phyloP scores from a whole-genome alignment of 768 basidiomycete genomes.

The Panaeolus papilionaceus region DNA sequence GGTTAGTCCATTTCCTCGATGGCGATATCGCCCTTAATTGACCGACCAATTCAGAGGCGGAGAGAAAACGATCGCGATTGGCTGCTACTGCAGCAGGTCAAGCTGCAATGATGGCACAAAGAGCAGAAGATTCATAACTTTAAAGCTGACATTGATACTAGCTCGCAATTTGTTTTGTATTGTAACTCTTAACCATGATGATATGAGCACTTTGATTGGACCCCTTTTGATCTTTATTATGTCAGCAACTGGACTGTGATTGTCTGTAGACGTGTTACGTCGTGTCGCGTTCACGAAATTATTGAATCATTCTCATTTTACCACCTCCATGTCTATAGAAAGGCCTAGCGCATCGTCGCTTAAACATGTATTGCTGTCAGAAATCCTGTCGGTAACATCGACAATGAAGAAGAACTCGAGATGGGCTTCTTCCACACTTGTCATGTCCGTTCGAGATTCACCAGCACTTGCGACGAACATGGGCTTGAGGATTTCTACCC shows the following conservation, averaged over 20 bases:
- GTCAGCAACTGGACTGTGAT: conserved; percentile 25
- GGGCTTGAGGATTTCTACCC: conserved; percentile 69
- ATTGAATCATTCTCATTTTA: conserved; percentile 16
- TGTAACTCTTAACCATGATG: conserved; percentile 11
- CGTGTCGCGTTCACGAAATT: conserved; percentile 20
- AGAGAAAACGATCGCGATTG: conserved; percentile 88
- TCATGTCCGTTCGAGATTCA: conserved; percentile 66
- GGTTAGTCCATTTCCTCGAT: conserved; percentile 51
- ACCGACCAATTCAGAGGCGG: conserved; percentile 68
- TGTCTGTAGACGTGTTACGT: conserved; percentile 26
- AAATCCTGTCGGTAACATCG: conserved; percentile 91
- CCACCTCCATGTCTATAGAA: conserved; percentile 27
- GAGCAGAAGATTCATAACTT: conserved; percentile 48
- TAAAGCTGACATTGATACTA: conserved; percentile 23
- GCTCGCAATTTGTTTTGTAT: conserved; percentile 5
- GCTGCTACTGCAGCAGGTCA: conserved; percentile 93
- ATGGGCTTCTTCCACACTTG: conserved; percentile 83
- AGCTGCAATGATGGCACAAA: conserved; percentile 76
- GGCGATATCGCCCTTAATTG: not conserved
- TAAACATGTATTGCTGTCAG: conserved; percentile 85
- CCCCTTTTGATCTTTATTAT: conserved; percentile 21
- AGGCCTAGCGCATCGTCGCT: conserved; percentile 50
- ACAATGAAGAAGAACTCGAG: conserved; percentile 98
- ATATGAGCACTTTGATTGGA: not conserved
- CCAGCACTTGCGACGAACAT: conserved; percentile 76